Evolutionary conservation across 495 filamentous ascomycete species (phyloP).

Genomic region (Penicillium taxi): DNA sequence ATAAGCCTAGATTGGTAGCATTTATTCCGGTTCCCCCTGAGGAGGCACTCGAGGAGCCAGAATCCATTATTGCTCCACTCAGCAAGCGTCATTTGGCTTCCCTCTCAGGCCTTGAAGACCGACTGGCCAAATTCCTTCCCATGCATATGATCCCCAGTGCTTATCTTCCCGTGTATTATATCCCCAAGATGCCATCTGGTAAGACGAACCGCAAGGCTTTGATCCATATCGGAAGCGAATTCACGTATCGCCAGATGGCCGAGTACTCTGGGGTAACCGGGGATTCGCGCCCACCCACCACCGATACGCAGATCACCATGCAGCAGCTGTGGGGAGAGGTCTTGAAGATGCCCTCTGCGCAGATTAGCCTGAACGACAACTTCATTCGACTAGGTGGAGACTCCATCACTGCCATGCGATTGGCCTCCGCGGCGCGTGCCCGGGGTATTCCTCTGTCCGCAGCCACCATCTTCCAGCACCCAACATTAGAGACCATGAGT

Average conservation of each 20-base stretch:
- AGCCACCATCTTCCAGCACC: slow-evolving; percentile 2
- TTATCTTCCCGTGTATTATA: neutral
- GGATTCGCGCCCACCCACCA: neutral
- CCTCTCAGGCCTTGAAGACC: neutral
- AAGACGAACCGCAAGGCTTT: neutral
- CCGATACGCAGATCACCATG: neutral
- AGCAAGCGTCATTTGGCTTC: neutral
- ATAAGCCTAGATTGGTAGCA: neutral
- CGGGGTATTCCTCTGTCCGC: neutral
- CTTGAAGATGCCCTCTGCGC: neutral
- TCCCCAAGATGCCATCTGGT: neutral
- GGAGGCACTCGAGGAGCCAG: neutral
- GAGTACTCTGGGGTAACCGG: neutral
- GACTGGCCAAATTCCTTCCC: neutral
- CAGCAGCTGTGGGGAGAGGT: neutral
- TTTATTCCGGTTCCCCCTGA: neutral
- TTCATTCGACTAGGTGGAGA: slow-evolving; percentile 5
- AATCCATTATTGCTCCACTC: neutral
- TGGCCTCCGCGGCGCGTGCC: neutral
- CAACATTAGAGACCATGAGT: neutral
- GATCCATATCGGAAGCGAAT: neutral
- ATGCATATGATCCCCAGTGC: neutral
- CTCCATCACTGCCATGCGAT: slow-evolving; percentile 1
- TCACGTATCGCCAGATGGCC: neutral
- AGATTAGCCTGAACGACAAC: neutral